These are phyloP conservation scores for Astragalus membranaceus DNA, from an alignment of 306 rosid species.

Conservation along the genomic window DNA sequence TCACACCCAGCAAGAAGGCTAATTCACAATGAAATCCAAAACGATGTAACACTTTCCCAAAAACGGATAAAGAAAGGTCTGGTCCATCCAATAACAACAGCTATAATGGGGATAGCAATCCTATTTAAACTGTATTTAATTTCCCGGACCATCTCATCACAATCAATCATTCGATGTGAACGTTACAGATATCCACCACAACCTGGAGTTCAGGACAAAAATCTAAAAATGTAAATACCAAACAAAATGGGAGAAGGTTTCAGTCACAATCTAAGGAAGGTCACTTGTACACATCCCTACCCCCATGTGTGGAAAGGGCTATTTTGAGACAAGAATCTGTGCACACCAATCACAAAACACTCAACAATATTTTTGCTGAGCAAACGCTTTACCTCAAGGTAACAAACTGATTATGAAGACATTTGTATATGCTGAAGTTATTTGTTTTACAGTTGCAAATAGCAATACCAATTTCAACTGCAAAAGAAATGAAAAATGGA, in stretches of 20 bases:
- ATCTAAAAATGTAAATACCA: neutral
- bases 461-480: neutral
- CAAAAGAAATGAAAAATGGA: conserved; percentile 8
- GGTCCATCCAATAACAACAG: neutral
- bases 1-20: neutral
- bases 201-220: neutral
- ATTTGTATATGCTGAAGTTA: neutral
- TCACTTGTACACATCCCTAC: neutral
- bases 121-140: neutral
- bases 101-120: neutral
- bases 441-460: neutral
- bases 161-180: neutral
- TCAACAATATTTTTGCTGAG: neutral
- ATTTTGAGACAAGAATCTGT: neutral
- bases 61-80: neutral
- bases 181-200: neutral
- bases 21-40: neutral
- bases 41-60: neutral
- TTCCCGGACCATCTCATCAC: neutral
- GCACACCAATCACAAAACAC: neutral
- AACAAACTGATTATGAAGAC: neutral
- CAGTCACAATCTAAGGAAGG: neutral
- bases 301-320: neutral
- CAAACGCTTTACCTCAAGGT: neutral
- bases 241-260: neutral